Evolutionary conservation across 164 flowering plant species (phyloP).

Genomic region (Protea cynaroides): DNA sequence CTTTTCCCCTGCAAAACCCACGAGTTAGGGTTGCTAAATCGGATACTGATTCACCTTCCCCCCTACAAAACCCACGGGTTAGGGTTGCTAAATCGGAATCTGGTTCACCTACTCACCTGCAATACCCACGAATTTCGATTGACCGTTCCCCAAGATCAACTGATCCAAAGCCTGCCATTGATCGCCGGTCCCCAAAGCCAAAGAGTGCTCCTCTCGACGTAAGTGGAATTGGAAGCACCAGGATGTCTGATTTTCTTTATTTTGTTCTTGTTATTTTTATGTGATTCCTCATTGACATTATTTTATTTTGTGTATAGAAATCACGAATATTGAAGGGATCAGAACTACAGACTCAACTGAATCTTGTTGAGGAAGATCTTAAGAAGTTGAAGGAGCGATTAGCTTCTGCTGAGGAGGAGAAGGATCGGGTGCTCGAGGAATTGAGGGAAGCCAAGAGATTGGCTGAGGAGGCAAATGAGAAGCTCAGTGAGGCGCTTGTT

Average conservation of each 20-base stretch:
- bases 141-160: slow-evolving; percentile 65
- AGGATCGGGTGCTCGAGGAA: slow-evolving; percentile 52
- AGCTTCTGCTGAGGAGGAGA: slow-evolving; percentile 57
- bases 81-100: no score
- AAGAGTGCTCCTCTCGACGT: slow-evolving; percentile 66
- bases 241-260: not conserved
- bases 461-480: slow-evolving; percentile 75
- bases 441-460: slow-evolving; percentile 62
- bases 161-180: slow-evolving; percentile 37
- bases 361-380: slow-evolving; percentile 60
- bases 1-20: slow-evolving; percentile 9
- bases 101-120: no score
- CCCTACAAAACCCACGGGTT: slow-evolving; percentile 24
- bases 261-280: not conserved
- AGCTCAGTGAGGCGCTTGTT: slow-evolving; percentile 65
- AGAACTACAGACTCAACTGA: slow-evolving; percentile 65
- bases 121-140: slow-evolving; percentile 43
- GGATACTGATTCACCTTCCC: no score
- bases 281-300: slow-evolving; percentile 1
- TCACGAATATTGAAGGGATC: slow-evolving; percentile 46
- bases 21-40: slow-evolving; percentile 22
- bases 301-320: slow-evolving; percentile 38
- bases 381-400: slow-evolving; percentile 73
- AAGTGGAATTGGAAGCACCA: slow-evolving; percentile 13
- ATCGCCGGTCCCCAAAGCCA: slow-evolving; percentile 51